These are phyloP conservation scores for Plasmodium cynomolgi DNA, from an alignment of 169 alveolate genomes.

Conservation along the genomic window DNA sequence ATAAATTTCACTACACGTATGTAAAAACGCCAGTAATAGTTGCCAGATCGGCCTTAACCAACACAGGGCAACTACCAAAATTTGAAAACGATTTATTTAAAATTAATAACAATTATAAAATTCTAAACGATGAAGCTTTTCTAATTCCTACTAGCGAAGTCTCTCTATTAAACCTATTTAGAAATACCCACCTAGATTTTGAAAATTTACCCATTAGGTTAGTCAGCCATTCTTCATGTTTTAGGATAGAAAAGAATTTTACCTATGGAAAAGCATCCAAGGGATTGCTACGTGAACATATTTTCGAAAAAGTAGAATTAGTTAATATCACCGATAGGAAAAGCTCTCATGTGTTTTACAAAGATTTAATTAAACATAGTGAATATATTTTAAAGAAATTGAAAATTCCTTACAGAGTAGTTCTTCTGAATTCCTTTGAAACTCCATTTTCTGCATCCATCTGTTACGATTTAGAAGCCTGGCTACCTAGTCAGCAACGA, in stretches of 20 bases:
- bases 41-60: conserved; percentile 68
- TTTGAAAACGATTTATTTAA: conserved; percentile 83
- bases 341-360: conserved; percentile 68
- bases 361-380: conserved; percentile 79
- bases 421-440: conserved; percentile 78
- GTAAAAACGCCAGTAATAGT: conserved; percentile 81
- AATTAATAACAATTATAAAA: conserved; percentile 76
- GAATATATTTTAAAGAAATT: conserved; percentile 77
- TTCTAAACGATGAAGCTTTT: conserved; percentile 81
- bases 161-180: conserved; percentile 78
- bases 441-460: conserved; percentile 78
- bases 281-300: conserved; percentile 84
- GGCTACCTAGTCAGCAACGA: conserved; percentile 80
- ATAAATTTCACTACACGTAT: conserved; percentile 79
- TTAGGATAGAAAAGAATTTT: conserved; percentile 80
- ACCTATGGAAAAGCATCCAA: conserved; percentile 83
- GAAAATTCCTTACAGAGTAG: conserved; percentile 74
- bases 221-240: conserved; percentile 82
- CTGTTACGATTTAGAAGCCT: conserved; percentile 84
- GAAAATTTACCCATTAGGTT: conserved; percentile 78
- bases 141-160: conserved; percentile 87
- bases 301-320: conserved; percentile 85
- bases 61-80: conserved; percentile 84
- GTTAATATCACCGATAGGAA: conserved; percentile 74
- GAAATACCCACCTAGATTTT: conserved; percentile 51